Percentiles rank a stretch among this genome's conserved stretches.
Conservation (phyloP, 331 rosid species). For the Saraca asoca region DNA sequence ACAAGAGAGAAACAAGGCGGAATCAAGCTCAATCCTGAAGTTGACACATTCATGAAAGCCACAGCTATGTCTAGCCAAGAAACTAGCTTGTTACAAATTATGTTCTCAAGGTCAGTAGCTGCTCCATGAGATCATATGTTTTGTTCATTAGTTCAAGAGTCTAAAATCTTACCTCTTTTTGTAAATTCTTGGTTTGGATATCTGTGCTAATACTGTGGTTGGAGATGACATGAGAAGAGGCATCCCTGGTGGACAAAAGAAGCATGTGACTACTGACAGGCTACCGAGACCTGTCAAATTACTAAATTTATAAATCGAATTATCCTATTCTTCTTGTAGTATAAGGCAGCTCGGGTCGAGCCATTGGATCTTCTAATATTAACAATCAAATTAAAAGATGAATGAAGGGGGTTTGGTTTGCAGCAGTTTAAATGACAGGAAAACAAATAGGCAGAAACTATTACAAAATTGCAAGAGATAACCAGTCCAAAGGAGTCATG, state of each 20-base stretch:
- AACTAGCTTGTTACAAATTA: slow-evolving; percentile 39
- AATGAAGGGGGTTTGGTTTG: too few species aligned
- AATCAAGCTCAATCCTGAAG: slow-evolving; percentile 40
- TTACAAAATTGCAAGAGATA: too few species aligned
- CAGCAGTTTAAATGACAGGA: too few species aligned
- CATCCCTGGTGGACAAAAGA: slow-evolving; percentile 70
- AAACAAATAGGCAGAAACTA: too few species aligned
- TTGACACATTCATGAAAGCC: slow-evolving; percentile 45
- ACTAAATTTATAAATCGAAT: too few species aligned
- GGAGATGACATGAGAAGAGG: slow-evolving; percentile 68
- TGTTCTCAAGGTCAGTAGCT: slow-evolving; percentile 35
- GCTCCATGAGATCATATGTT: too few species aligned
- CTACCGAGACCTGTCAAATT: too few species aligned
- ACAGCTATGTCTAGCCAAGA: slow-evolving; percentile 35
- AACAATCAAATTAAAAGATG: too few species aligned
- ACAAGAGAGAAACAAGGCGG: slow-evolving; percentile 50
- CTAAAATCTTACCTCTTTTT: not conserved
- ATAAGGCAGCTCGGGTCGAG: too few species aligned
- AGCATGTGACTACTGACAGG: slow-evolving; percentile 74
- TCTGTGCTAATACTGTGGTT: slow-evolving; percentile 53
- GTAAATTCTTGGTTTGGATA: slow-evolving; percentile 39
- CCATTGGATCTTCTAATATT: too few species aligned
- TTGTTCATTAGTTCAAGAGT: not conserved
- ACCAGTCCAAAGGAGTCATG: too few species aligned
- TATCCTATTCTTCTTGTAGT: too few species aligned